A percentile compares a stretch with the other conserved stretches of the same genome.
phyloP scores from a whole-genome alignment of 176 grass and related monocot genomes.

The maize (Zea mays) region DNA sequence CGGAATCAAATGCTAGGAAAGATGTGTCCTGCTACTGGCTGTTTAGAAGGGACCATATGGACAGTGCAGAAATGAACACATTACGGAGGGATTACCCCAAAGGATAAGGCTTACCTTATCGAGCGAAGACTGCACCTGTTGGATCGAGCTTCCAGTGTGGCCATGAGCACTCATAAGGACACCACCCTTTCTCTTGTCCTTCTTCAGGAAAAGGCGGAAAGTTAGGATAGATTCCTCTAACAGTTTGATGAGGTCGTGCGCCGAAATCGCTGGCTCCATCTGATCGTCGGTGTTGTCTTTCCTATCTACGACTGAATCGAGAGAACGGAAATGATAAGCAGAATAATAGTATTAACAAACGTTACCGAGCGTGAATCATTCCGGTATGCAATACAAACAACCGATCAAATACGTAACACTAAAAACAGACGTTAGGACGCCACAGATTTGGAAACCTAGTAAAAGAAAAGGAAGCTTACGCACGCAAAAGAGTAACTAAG shows the following conservation, averaged over 20 bases:
- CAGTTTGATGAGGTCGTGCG: conserved; percentile 72
- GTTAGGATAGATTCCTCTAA: conserved; percentile 90
- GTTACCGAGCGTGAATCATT: background rate
- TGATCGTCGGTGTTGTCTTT: conserved; percentile 52
- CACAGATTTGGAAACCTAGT: background rate
- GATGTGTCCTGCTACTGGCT: background rate
- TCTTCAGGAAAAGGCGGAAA: conserved; percentile 83
- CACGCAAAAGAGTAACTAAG: background rate
- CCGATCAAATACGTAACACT: background rate
- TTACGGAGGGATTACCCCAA: too few relatives aligned
- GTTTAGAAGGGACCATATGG: background rate
- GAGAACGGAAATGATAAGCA: conserved; percentile 11
- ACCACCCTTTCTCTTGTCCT: conserved; percentile 83
- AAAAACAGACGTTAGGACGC: background rate
- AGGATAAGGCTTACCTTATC: conserved; percentile 59
- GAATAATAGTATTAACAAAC: background rate
- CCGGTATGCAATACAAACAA: conserved; percentile 13
- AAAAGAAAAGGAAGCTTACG: background rate
- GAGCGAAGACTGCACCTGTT: conserved; percentile 86
- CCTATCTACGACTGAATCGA: conserved; percentile 54
- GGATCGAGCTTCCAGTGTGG: conserved; percentile 68
- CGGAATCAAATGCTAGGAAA: background rate
- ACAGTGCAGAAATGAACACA: background rate
- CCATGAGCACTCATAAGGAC: conserved; percentile 53
- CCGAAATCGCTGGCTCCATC: conserved; percentile 51